Conservation (phyloP, 805 yeast species). For the Suhomyces xylopsoci region DNA sequence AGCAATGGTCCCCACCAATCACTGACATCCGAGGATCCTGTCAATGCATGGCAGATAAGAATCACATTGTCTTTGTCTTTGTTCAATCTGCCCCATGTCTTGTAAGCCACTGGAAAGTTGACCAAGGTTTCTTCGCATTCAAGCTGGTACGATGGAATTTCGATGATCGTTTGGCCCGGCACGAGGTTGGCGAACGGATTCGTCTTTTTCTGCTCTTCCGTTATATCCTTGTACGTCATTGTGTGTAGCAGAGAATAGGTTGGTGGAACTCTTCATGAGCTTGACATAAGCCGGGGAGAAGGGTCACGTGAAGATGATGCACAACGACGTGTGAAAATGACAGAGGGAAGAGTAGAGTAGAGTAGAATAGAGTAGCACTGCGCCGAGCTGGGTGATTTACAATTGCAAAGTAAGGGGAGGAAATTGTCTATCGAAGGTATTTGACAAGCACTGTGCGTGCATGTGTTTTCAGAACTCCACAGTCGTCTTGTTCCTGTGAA, state of each 20-base stretch:
- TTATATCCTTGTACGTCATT: slow-evolving; percentile 33
- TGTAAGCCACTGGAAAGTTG: slow-evolving; percentile 89
- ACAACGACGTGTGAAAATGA: background rate
- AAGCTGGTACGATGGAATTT: slow-evolving; percentile 67
- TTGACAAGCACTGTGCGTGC: background rate
- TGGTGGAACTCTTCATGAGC: background rate
- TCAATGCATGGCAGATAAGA: slow-evolving; percentile 92
- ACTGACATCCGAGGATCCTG: slow-evolving; percentile 91
- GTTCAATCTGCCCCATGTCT: slow-evolving; percentile 90
- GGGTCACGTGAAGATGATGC: background rate
- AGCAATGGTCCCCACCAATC: slow-evolving; percentile 99
- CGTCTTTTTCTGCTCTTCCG: slow-evolving; percentile 43
- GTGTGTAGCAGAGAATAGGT: background rate
- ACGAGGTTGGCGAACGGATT: slow-evolving; percentile 75
- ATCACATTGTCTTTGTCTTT: slow-evolving; percentile 67
- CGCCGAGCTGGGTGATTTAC: background rate
- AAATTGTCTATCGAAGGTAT: too few species aligned
- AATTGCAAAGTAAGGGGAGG: too few species aligned
- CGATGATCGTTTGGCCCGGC: slow-evolving; percentile 71
- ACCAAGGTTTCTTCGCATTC: slow-evolving; percentile 77
- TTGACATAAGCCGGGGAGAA: background rate
- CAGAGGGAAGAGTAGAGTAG: background rate
- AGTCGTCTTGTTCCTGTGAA: background rate
- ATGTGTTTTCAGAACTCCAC: background rate
- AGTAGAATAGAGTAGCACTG: background rate